Evolutionary conservation across 345 rosid genomes (phyloP).

Genomic region (Limnanthes douglasii): DNA sequence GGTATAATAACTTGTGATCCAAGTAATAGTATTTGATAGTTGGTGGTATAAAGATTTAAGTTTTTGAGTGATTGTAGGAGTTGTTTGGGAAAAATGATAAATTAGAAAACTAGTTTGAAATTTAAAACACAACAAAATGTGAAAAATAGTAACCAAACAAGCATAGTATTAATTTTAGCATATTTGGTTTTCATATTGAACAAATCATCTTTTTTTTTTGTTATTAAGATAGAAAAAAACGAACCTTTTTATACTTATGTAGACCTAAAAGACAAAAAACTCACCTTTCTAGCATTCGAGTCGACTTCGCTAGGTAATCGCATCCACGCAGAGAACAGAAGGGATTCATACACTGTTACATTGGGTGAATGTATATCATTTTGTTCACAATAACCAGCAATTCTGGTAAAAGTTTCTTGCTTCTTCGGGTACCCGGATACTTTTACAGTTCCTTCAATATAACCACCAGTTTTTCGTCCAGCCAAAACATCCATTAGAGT

Average conservation of each 20-base stretch:
- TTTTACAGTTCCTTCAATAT: conserved; percentile 30
- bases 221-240: too few species aligned
- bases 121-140: too few species aligned
- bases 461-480: conserved; percentile 66
- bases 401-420: conserved; percentile 59
- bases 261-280: neutral
- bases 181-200: too few species aligned
- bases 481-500: conserved; percentile 67
- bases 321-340: conserved; percentile 61
- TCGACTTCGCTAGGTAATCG: conserved; percentile 33
- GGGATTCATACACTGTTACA: conserved; percentile 47
- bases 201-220: too few species aligned
- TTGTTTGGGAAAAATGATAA: too few species aligned
- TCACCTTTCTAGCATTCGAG: conserved; percentile 30
- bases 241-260: neutral
- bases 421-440: conserved; percentile 55
- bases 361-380: conserved; percentile 61
- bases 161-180: too few species aligned
- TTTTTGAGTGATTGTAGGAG: too few species aligned
- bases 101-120: conserved; percentile 1
- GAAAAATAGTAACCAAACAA: too few species aligned
- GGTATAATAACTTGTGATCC: too few species aligned
- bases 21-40: too few species aligned
- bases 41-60: too few species aligned
- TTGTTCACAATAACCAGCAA: conserved; percentile 64